These are phyloP conservation scores for Ganoderma sp. DNA, from an alignment of 1,284 basidiomycete genomes.

Conservation along the genomic window DNA sequence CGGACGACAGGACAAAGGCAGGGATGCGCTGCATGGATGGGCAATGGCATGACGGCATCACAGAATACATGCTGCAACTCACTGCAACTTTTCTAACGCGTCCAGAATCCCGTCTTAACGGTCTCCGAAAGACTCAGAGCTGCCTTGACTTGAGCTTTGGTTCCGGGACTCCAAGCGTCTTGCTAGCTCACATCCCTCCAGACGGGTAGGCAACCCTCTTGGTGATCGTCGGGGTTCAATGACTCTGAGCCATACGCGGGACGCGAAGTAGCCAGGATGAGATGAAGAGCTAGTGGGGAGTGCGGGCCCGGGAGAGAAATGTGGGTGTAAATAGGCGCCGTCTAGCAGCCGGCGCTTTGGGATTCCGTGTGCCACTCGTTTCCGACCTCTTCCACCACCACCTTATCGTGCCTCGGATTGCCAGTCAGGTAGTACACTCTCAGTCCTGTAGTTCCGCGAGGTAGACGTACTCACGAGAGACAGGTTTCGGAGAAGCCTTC, in stretches of 20 bases:
- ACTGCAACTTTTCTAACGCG: not conserved
- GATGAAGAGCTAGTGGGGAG: too few relatives aligned
- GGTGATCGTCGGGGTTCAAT: too few relatives aligned
- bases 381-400: not conserved
- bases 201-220: not conserved
- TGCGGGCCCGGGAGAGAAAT: too few relatives aligned
- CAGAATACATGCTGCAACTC: not conserved
- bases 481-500: not conserved
- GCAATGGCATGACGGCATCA: not conserved
- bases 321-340: too few relatives aligned
- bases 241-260: too few relatives aligned
- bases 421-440: not conserved
- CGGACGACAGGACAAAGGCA: not conserved
- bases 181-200: not conserved
- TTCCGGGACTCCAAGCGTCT: not conserved
- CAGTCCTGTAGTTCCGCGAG: not conserved
- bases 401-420: not conserved
- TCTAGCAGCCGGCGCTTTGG: not conserved
- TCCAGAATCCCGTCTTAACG: too few relatives aligned
- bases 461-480: not conserved
- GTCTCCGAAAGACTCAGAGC: not conserved
- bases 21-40: not conserved
- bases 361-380: not conserved
- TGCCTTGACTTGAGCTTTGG: too few relatives aligned
- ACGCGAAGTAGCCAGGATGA: too few relatives aligned